These are phyloP conservation scores for Chlorella vulgaris DNA, from an alignment of 139 green algal species.

Conservation along the genomic window DNA sequence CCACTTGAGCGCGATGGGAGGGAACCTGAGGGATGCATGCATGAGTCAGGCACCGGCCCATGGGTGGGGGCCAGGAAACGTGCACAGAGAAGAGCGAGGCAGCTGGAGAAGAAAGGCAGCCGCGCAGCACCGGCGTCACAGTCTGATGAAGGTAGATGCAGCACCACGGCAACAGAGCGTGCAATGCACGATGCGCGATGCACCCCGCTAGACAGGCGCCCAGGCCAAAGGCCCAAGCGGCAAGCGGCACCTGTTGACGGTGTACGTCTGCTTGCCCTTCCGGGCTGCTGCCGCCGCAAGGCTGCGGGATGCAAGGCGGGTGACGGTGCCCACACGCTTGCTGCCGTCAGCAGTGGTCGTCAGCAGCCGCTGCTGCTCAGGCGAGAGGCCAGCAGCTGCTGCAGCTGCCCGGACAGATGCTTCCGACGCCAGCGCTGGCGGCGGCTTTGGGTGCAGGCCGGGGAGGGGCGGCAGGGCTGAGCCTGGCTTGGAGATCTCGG, in stretches of 20 bases:
- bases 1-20: conserved; percentile 70
- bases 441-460: background rate
- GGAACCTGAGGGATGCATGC: conserved; percentile 18
- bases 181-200: too few relatives aligned
- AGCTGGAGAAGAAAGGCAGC: too few relatives aligned
- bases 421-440: background rate
- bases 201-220: too few relatives aligned
- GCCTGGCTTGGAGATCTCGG: conserved; percentile 49
- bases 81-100: too few relatives aligned
- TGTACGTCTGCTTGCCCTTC: background rate
- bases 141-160: too few relatives aligned
- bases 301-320: conserved; percentile 6
- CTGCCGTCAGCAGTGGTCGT: conserved; percentile 5
- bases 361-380: conserved; percentile 17
- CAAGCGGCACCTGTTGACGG: conserved; percentile 8
- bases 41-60: background rate
- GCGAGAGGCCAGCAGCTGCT: background rate
- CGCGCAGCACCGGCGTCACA: too few relatives aligned
- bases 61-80: too few relatives aligned
- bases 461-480: conserved; percentile 19
- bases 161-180: too few relatives aligned
- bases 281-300: conserved; percentile 15
- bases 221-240: too few relatives aligned
- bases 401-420: background rate
- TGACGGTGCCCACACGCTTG: conserved; percentile 21